Conservation (phyloP, 352 stramenopile genomes). For the Pythium myriotylum region DNA sequence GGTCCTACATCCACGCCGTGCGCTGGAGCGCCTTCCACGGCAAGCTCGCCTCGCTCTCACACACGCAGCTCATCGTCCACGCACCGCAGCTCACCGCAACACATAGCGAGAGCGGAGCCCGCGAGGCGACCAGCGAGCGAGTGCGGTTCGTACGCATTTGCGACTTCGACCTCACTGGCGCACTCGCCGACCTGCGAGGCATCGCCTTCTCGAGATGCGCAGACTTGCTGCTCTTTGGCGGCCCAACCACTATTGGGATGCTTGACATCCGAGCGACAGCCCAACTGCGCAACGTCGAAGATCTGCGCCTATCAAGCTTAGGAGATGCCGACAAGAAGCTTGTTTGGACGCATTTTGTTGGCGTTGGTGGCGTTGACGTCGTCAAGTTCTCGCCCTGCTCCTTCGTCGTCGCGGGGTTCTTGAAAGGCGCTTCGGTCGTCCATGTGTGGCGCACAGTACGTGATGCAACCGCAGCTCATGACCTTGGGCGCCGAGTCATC, state of each 20-base stretch:
- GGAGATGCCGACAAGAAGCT: slow-evolving; percentile 33
- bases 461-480: slow-evolving; percentile 1
- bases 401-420: slow-evolving; percentile 65
- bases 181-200: slow-evolving; percentile 34
- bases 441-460: slow-evolving; percentile 66
- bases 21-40: slow-evolving; percentile 80
- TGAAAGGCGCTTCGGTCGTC: slow-evolving; percentile 33
- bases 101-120: neutral
- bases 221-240: slow-evolving; percentile 60
- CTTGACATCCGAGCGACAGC: slow-evolving; percentile 42
- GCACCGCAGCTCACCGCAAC: slow-evolving; percentile 41
- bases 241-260: slow-evolving; percentile 46
- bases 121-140: slow-evolving; percentile 12
- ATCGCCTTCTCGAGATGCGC: slow-evolving; percentile 71
- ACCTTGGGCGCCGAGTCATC: slow-evolving; percentile 19
- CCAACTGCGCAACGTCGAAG: slow-evolving; percentile 3
- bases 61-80: slow-evolving; percentile 65
- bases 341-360: slow-evolving; percentile 26
- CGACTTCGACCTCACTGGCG: slow-evolving; percentile 37
- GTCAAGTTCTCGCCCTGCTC: slow-evolving; percentile 79
- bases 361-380: slow-evolving; percentile 33
- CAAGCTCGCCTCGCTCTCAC: slow-evolving; percentile 75
- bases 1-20: slow-evolving; percentile 56
- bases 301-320: slow-evolving; percentile 20
- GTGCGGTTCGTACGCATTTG: slow-evolving; percentile 58